These are phyloP conservation scores for Penicillium cinerascens DNA, from an alignment of 495 filamentous ascomycete species.

Conservation along the genomic window DNA sequence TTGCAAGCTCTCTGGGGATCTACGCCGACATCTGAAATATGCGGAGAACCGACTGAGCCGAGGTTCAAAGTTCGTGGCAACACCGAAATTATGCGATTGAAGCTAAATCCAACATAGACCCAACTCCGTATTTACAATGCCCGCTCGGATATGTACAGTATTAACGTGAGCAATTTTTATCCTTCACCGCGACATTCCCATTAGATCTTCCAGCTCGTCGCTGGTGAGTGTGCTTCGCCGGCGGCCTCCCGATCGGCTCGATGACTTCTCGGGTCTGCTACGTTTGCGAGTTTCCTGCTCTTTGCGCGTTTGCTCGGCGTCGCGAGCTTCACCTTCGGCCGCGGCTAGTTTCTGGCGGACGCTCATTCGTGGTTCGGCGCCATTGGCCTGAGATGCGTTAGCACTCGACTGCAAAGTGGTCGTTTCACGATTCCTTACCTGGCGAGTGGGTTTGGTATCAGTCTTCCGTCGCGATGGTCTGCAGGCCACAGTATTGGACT, in stretches of 20 bases:
- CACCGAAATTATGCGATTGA: neutral
- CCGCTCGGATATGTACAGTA: conserved; percentile 14
- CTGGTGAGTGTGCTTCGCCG: conserved; percentile 67
- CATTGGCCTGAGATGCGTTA: conserved; percentile 20
- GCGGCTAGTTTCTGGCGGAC: conserved; percentile 46
- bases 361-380: conserved; percentile 23
- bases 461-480: conserved; percentile 31
- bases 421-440: conserved; percentile 26
- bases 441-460: conserved; percentile 28
- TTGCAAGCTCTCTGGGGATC: neutral
- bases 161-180: conserved; percentile 3
- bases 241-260: conserved; percentile 47
- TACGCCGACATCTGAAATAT: neutral
- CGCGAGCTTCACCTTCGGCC: conserved; percentile 45
- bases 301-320: conserved; percentile 35
- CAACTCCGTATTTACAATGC: conserved; percentile 19
- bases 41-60: conserved; percentile 7
- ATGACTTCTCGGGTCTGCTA: conserved; percentile 40
- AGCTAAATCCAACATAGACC: neutral
- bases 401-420: conserved; percentile 4
- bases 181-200: conserved; percentile 36
- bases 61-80: neutral
- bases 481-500: conserved; percentile 34
- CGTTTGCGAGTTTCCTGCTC: conserved; percentile 42
- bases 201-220: conserved; percentile 66